Conservation (phyloP, 129 eudicot genomes). For the Dittrichia graveolens region DNA sequence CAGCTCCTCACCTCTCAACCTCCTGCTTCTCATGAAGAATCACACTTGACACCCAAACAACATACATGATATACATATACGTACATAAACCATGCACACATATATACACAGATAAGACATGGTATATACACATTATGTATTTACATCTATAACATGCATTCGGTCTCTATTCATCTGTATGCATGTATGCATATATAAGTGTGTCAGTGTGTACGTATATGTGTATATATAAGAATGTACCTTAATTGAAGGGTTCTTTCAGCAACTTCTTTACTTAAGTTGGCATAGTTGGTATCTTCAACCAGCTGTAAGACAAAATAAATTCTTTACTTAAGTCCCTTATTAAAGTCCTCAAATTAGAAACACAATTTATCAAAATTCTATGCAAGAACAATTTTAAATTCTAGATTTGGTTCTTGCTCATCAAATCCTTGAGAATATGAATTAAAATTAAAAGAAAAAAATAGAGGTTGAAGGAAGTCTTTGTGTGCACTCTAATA, state of each 20-base stretch:
- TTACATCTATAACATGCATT: neutral
- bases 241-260: conserved; percentile 78
- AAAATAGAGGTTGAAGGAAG: neutral
- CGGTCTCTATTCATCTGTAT: neutral
- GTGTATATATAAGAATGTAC: conserved; percentile 37
- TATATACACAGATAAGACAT: neutral
- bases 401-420: conserved; percentile 10
- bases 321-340: conserved; percentile 13
- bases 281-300: conserved; percentile 66
- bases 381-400: neutral
- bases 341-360: neutral
- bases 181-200: neutral
- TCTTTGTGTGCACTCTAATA: neutral
- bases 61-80: neutral
- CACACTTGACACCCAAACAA: neutral
- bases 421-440: neutral
- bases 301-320: conserved; percentile 65
- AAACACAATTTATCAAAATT: neutral
- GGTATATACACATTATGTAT: neutral
- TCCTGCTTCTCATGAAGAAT: conserved; percentile 46
- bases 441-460: neutral
- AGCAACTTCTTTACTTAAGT: conserved; percentile 78
- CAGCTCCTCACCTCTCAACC: conserved; percentile 94
- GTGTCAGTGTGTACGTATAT: neutral
- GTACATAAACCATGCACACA: neutral